Percentiles rank a stretch among this genome's conserved stretches.
Conservation (phyloP, 305 asterid genomes). For the Striga hermonthica region DNA sequence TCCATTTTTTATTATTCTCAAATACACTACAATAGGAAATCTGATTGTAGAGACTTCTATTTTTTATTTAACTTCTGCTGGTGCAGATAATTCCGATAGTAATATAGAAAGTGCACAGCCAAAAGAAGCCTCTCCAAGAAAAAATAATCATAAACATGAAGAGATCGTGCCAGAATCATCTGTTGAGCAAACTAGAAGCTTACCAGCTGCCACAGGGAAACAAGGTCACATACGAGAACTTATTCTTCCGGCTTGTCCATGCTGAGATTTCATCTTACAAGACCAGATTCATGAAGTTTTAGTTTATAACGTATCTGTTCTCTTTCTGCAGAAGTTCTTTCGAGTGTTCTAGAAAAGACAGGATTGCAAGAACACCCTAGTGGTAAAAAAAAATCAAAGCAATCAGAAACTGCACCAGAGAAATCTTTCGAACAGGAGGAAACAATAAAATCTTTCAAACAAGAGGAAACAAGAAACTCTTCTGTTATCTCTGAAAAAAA, state of each 20-base stretch:
- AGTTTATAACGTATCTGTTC: background rate
- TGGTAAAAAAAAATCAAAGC: too few relatives aligned
- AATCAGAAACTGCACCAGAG: too few relatives aligned
- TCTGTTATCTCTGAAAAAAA: too few relatives aligned
- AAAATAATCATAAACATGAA: constrained; percentile 28
- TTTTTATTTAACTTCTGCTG: constrained; percentile 19
- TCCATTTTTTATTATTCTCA: background rate
- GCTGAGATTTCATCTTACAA: constrained; percentile 9
- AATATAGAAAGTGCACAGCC: constrained; percentile 26
- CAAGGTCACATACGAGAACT: constrained; percentile 32
- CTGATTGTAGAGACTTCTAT: constrained; percentile 1
- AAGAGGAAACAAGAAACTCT: too few relatives aligned
- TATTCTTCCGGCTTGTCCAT: constrained; percentile 29
- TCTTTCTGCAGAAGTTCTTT: too few relatives aligned
- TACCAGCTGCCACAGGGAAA: constrained; percentile 30
- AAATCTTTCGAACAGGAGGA: too few relatives aligned
- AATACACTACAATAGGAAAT: background rate
- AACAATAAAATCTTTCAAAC: too few relatives aligned
- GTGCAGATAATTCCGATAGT: constrained; percentile 35
- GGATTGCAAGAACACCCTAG: too few relatives aligned
- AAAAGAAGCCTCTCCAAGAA: constrained; percentile 34
- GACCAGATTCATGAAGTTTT: background rate
- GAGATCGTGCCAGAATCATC: constrained; percentile 30
- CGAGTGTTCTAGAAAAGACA: too few relatives aligned
- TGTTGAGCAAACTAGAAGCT: constrained; percentile 31